Evolutionary conservation across 208 protist genomes (phyloP), one percentile per base, ranked within the genome.

Genomic region (Trypanosoma rangeli): DNA sequence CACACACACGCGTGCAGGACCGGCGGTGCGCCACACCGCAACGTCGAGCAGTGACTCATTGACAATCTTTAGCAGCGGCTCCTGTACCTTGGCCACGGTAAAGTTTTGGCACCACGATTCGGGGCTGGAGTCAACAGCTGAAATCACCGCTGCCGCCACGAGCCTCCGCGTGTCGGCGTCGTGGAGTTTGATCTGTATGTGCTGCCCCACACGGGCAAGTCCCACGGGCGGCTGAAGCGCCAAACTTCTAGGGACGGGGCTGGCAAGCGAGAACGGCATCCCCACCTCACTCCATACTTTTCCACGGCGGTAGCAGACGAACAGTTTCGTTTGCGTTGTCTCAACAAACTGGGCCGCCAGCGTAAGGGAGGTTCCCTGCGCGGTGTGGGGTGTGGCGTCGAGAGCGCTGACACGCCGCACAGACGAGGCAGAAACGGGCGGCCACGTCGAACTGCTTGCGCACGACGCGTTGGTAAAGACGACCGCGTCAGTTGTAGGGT

Each of bases 51-150:
- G 68, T 44, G 48, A 73, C 0, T 68, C 58, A 42, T 73, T 83
- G 31, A 42, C 39, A 18, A 94, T 73, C 12, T 33, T 20, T 20
- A 96, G 76, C 44, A 75, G 58, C 39, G 85, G 80, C 68, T 94
- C 86, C 18, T 74, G 82, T 0, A 94, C 74, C 54, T 89, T 59
- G 5, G 29, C 49, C 1, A 13, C 22, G 5, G 86, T 95, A 80
- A 89, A 95, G 80, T 95, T 95, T 68, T 93, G 85, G 66, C 92
- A 97, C 90, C 92, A 97, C n/a, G 86, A 88, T 22, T 80, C 79
- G 42, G 52, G n/a, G 26, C 64, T 69, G 18, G 35, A 48, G 39
- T 74, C 68, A 31, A 67, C 56, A 20, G 62, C 76, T 37, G 70
- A 78, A 31, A 91, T 84, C 39, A 93, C 79, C 0, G 86, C 84